Evolutionary conservation across 2,329 filamentous ascomycete genomes (phyloP).

Genomic region (Bipolaris oryzae): DNA sequence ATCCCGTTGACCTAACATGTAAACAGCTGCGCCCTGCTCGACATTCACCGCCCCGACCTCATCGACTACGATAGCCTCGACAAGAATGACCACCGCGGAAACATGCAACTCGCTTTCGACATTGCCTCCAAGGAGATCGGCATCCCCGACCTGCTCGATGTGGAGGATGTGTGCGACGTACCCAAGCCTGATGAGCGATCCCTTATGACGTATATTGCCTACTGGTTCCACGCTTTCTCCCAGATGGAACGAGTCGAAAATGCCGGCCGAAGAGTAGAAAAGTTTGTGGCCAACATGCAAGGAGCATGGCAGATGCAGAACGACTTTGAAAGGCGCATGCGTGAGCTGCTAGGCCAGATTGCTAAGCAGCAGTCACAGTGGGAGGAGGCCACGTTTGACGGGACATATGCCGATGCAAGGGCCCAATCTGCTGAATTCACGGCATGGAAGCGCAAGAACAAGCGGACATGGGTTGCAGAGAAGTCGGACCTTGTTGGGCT

Average conservation of each 20-base stretch:
- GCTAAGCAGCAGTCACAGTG: conserved; percentile 74
- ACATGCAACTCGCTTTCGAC: conserved; percentile 98
- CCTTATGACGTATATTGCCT: conserved; percentile 99
- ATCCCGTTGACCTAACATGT: conserved; percentile 11
- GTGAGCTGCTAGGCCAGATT: conserved; percentile 77
- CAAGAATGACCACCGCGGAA: conserved; percentile 90
- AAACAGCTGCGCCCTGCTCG: conserved; percentile 78
- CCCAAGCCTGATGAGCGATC: conserved; percentile 93
- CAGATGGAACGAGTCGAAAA: conserved; percentile 99
- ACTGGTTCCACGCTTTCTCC: conserved; percentile 99
- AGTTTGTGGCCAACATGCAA: conserved; percentile 98
- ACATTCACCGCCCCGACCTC: conserved; percentile 95
- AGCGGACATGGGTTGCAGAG: conserved; percentile 95
- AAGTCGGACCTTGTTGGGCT: conserved; percentile 94
- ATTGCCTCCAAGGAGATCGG: conserved; percentile 96
- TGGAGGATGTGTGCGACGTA: conserved; percentile 97
- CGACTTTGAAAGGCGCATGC: conserved; percentile 90
- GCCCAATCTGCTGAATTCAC: conserved; percentile 81
- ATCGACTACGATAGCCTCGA: conserved; percentile 96
- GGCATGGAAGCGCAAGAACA: conserved; percentile 87
- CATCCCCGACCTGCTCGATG: conserved; percentile 92
- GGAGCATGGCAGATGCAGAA: conserved; percentile 99
- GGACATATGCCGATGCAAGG: conserved; percentile 92
- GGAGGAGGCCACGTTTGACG: conserved; percentile 82
- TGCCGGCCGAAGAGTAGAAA: conserved; percentile 92